Base-by-base conservation (phyloP, 768 basidiomycete genomes). In the Rhizopogon vinicolor region DNA sequence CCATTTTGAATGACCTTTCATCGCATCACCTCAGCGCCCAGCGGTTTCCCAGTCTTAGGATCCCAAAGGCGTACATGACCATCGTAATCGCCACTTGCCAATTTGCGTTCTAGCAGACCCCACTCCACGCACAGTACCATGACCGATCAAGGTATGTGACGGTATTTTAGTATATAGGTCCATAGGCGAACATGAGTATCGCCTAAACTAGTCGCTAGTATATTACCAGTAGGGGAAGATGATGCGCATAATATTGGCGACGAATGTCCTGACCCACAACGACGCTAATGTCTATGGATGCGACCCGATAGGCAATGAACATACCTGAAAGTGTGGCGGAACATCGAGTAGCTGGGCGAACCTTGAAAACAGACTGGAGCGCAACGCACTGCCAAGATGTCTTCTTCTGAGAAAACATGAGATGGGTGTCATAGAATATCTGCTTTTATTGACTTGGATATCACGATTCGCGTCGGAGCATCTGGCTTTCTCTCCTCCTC, bases 41-140 rank as follows among this genome's bases (percentile, higher is more conserved):
- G 78, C 0, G 91, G 77, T 64, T 92, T 92, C 28, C 97, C 95
- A 0, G 88, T 87, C 66, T 88, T 91, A 13, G 93, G 94, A 62
- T 97, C 90, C 97, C 96, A 99, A 56, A 98, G 70, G 50, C 93
- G 78, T 58, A 93, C 91, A 63, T 93, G 89, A 16, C 92, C 91
- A 69, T 99, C 95, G 65, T 98, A 89, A 0, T 94, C 94, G 1
- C 97, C 97, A 3, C 91, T 93, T 0, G 95, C 96, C 13, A 98
- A 73, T 62, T 86, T 87, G 43, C 93, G 76, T 66, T 98, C 95
- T 78, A 91, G 80, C 0, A 91, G 90, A 63, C 98, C 94, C 95
- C 96, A 99, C 65, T 98, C 97, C 5, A 94, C 91, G 62, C 93
- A 98, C 2, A 98, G 78, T 1, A 99, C 93, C 96, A 65, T 99